Conservation (phyloP, 148 eudicot genomes). For the Rhododendron mucronatum region DNA sequence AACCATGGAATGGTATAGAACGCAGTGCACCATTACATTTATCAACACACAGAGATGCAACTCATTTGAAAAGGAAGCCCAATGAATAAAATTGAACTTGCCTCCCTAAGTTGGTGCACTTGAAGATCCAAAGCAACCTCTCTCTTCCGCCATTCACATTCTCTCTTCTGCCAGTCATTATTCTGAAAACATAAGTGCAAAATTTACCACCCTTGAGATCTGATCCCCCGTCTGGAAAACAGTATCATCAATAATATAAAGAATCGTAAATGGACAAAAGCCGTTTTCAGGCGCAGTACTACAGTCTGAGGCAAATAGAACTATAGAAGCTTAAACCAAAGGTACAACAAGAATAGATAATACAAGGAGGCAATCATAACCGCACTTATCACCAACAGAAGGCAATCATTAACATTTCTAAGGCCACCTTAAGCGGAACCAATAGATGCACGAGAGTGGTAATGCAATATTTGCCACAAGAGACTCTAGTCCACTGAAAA, state of each 20-base stretch:
- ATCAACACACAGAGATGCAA: neutral
- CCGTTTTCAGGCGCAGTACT: neutral
- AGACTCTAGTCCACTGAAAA: neutral
- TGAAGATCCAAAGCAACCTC: constrained; percentile 50
- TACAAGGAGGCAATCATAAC: neutral
- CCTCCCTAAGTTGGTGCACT: constrained; percentile 51
- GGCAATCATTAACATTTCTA: neutral
- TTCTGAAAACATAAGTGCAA: constrained; percentile 32
- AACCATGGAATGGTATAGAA: neutral
- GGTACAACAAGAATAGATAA: neutral
- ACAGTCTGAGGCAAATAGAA: neutral
- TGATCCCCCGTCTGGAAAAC: neutral
- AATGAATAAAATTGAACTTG: constrained; percentile 7
- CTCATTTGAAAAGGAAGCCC: neutral
- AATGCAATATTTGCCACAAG: neutral
- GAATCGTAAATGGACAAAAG: neutral
- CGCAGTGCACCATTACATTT: neutral
- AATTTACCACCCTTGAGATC: constrained; percentile 1
- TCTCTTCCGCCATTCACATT: constrained; percentile 43
- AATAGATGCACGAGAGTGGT: neutral
- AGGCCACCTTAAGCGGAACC: neutral
- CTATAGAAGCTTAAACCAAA: neutral
- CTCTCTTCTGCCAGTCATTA: constrained; percentile 53
- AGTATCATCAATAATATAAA: neutral
- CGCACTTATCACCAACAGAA: neutral